Conservation (phyloP, 495 filamentous ascomycete species). For the Chaetomidium leptoderma region DNA sequence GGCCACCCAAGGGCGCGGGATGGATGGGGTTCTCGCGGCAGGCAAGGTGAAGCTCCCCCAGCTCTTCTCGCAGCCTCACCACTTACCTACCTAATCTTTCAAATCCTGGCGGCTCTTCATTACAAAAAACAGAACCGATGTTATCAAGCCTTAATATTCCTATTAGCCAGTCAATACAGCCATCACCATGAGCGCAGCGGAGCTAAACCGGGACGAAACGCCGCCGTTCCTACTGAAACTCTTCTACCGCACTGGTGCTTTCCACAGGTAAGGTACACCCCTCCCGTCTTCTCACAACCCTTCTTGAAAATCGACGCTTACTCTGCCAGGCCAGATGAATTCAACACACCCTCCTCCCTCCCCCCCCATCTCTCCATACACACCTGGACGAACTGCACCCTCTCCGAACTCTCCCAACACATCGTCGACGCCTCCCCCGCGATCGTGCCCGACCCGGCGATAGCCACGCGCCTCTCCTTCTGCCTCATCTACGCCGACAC, state of each 20-base stretch:
- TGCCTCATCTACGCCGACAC: constrained; percentile 84
- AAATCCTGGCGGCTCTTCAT: too few relatives aligned
- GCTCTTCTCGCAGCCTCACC: neutral
- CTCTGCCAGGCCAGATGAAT: constrained; percentile 59
- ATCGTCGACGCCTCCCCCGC: constrained; percentile 42
- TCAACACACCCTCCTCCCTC: constrained; percentile 46
- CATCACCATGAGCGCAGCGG: constrained; percentile 3
- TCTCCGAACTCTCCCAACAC: constrained; percentile 70
- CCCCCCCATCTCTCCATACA: constrained; percentile 76
- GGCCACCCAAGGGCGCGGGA: too few relatives aligned
- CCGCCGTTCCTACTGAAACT: constrained; percentile 85
- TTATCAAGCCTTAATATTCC: neutral
- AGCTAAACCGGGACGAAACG: constrained; percentile 2
- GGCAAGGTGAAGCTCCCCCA: constrained; percentile 1
- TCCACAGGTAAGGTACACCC: constrained; percentile 56
- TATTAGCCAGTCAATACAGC: neutral
- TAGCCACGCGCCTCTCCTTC: constrained; percentile 81
- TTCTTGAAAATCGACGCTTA: neutral
- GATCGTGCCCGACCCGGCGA: constrained; percentile 66
- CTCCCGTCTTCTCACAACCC: constrained; percentile 16
- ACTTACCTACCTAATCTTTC: neutral
- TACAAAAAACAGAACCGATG: too few relatives aligned
- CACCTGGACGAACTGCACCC: constrained; percentile 80
- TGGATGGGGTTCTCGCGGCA: neutral
- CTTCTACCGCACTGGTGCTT: constrained; percentile 72